Conservation (phyloP, 441 rosid genomes). For the Sinapis alba region DNA sequence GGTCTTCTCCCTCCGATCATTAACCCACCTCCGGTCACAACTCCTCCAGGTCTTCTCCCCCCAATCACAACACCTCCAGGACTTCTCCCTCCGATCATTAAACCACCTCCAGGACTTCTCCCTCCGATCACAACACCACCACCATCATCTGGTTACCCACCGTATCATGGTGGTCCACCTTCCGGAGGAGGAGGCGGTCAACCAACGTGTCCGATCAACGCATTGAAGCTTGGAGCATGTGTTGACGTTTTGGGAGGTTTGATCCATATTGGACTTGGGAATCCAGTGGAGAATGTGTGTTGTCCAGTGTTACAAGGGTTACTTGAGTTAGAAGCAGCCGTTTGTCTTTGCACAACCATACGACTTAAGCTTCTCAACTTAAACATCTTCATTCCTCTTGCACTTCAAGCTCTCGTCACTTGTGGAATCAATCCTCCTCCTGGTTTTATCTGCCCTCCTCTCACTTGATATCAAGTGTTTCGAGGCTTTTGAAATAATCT, state of each 20-base stretch:
- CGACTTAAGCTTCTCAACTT: conserved; percentile 73
- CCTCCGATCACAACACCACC: conserved; percentile 50
- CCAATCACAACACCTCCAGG: conserved; percentile 45
- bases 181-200: conserved; percentile 48
- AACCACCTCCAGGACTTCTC: conserved; percentile 46
- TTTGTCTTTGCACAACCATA: conserved; percentile 73
- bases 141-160: conserved; percentile 48
- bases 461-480: conserved; percentile 36
- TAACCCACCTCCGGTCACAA: conserved; percentile 38
- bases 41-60: conserved; percentile 41
- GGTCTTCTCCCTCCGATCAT: neutral
- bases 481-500: conserved; percentile 22
- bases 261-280: conserved; percentile 66
- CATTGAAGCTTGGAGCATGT: conserved; percentile 70
- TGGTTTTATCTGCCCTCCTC: conserved; percentile 67
- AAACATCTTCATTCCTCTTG: conserved; percentile 64
- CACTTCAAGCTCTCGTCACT: conserved; percentile 62
- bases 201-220: conserved; percentile 63
- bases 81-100: conserved; percentile 39
- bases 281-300: conserved; percentile 63
- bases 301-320: conserved; percentile 69
- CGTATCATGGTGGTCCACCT: conserved; percentile 41
- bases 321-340: conserved; percentile 73
- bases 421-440: conserved; percentile 72
- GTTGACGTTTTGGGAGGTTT: conserved; percentile 68